Conservation (phyloP, 2,329 filamentous ascomycete genomes). For the Pseudogymnoascus sp. region DNA sequence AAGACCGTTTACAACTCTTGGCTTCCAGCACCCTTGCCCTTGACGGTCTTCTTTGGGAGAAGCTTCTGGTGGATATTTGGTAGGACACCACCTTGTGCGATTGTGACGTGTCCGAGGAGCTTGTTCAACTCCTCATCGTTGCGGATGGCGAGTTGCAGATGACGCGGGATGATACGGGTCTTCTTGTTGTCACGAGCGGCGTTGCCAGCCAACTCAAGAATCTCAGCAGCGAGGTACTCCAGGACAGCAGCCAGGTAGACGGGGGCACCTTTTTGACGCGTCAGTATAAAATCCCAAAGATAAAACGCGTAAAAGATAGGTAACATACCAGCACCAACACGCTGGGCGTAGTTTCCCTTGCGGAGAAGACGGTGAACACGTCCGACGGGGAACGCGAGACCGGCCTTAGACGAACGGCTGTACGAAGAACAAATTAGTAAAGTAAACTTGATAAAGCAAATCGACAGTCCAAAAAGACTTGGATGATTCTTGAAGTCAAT, state of each 20-base stretch:
- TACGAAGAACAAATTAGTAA: conserved; percentile 33
- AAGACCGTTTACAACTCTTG: conserved; percentile 75
- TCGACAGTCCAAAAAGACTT: conserved; percentile 23
- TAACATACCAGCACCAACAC: conserved; percentile 81
- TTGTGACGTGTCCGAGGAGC: conserved; percentile 90
- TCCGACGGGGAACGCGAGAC: conserved; percentile 96
- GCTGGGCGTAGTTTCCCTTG: conserved; percentile 99
- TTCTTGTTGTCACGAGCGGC: conserved; percentile 99
- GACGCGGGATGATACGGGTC: conserved; percentile 98
- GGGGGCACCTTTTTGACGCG: conserved; percentile 55
- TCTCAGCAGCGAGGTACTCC: conserved; percentile 97
- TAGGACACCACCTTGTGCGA: conserved; percentile 92
- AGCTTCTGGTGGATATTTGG: conserved; percentile 98
- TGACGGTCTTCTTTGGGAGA: conserved; percentile 97
- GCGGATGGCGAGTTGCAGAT: conserved; percentile 97
- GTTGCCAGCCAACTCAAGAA: conserved; percentile 97
- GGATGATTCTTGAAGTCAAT: conserved; percentile 5
- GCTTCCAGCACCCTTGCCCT: conserved; percentile 85
- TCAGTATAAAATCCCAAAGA: conserved; percentile 22
- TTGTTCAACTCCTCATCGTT: conserved; percentile 99
- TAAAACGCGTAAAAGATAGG: conserved; percentile 1
- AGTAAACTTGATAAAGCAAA: conserved; percentile 16
- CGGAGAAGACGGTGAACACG: conserved; percentile 98
- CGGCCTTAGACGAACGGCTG: conserved; percentile 97
- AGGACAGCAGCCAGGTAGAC: conserved; percentile 97